Base-by-base conservation (phyloP, 176 grass and related monocot genomes). In the Avena sativa region DNA sequence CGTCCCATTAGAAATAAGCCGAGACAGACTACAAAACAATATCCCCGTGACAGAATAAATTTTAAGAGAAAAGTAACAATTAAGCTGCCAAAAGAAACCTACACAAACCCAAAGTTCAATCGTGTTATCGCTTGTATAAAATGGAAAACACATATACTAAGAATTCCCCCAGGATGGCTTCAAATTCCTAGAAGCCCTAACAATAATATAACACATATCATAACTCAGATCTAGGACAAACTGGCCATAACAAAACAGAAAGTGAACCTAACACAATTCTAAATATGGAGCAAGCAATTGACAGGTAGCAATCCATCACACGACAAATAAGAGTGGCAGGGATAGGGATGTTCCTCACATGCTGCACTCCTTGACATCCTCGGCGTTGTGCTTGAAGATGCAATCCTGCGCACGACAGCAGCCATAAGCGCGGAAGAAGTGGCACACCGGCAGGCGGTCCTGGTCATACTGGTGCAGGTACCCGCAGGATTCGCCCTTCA, bases 391-490 rank as follows among this genome's bases (percentile, higher is more conserved):
- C 87, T 94, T 94, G 64, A 89, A 94, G 8, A 89, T 76, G 71
- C 89, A 94, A 47, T 94, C 92, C 89, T 87, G 89, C 81, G 75
- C 89, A 3, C 89, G 84, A 53, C 89, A 94, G 76, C 79, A 78
- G 10, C 89, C 87, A 36, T 52, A 85, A 4, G 59, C 48, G 17
- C 77, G 76, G 67, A 87, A 89, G 68, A 91, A 94, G 32, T 87
- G 77, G 86, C 92, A 94, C 12, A 91, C 89, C 13, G 87, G 87
- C 92, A 91, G 87, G 47, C 87, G 74, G 1, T 85, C 89, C 92
- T 89, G 87, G 80, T 94, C 92, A 46, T 87, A 87, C 79, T 91
- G 92, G 82, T 94, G 92, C 23, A 94, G 84, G 78, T 85, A 94
- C 0, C 86, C 86, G n/a, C 92, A 94, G 1, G 87, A 80, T 6